Percentiles rank a stretch among this genome's conserved stretches.
These are phyloP conservation scores for Ustilago bromivora DNA, from an alignment of 1,284 basidiomycete genomes.

Conservation along the genomic window DNA sequence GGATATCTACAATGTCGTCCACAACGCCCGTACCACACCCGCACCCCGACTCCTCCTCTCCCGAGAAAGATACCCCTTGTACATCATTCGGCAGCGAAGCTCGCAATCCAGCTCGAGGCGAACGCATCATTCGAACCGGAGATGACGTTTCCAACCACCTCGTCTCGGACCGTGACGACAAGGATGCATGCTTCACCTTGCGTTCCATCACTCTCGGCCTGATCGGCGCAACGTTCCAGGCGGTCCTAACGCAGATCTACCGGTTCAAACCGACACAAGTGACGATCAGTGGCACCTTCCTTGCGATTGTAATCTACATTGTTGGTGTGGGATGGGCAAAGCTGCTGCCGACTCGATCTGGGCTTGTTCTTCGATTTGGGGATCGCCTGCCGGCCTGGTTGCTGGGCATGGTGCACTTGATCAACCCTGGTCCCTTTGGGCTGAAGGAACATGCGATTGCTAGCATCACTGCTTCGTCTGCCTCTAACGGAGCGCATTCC, in stretches of 20 bases:
- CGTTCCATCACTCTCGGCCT: slow-evolving; percentile 76
- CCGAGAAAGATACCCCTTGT: too few relatives aligned
- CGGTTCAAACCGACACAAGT: slow-evolving; percentile 76
- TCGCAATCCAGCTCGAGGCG: not conserved
- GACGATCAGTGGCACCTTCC: slow-evolving; percentile 75
- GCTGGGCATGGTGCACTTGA: slow-evolving; percentile 71
- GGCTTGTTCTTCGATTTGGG: slow-evolving; percentile 61
- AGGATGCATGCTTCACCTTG: slow-evolving; percentile 75
- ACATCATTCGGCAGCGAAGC: too few relatives aligned
- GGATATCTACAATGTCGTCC: too few relatives aligned
- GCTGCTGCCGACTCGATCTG: slow-evolving; percentile 62
- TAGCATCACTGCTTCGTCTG: slow-evolving; percentile 75
- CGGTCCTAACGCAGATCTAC: slow-evolving; percentile 72
- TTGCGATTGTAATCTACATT: slow-evolving; percentile 75
- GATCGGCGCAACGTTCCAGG: slow-evolving; percentile 74
- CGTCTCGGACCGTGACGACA: slow-evolving; percentile 77
- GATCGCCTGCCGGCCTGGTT: slow-evolving; percentile 69
- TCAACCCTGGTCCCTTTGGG: slow-evolving; percentile 75
- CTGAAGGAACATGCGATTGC: slow-evolving; percentile 77
- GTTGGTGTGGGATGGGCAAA: slow-evolving; percentile 74
- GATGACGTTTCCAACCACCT: slow-evolving; percentile 76
- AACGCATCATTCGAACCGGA: slow-evolving; percentile 30
- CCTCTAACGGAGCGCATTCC: slow-evolving; percentile 19
- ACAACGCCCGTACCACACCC: too few relatives aligned
- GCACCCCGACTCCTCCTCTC: too few relatives aligned